Evolutionary conservation across 192 early-diverging fungal species (phyloP).

Genomic region (Funneliformis mosseae): DNA sequence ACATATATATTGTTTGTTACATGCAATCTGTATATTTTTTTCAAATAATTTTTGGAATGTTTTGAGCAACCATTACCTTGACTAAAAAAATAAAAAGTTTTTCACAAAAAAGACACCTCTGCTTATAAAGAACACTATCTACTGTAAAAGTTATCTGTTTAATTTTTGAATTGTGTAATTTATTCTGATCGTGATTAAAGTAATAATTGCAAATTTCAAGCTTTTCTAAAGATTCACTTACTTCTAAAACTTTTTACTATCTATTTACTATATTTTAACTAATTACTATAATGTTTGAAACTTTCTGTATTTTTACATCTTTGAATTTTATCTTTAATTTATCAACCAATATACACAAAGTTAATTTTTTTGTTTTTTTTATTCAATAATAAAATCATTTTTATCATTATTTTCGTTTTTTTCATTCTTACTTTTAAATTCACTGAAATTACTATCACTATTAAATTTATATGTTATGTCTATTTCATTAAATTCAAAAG

Average conservation of each 20-base stretch:
- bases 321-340: not conserved
- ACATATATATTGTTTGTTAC: not conserved
- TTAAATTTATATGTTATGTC: too few species aligned
- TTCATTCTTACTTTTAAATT: too few species aligned
- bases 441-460: too few species aligned
- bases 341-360: not conserved
- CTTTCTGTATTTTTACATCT: not conserved
- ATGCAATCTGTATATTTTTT: not conserved
- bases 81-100: conserved; percentile 12
- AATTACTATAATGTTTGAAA: not conserved
- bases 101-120: not conserved
- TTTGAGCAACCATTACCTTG: not conserved
- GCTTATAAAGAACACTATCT: not conserved
- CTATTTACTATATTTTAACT: not conserved
- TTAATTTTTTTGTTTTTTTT: too few species aligned
- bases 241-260: not conserved
- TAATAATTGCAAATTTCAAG: not conserved
- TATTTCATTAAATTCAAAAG: too few species aligned
- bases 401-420: too few species aligned
- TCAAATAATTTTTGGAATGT: not conserved
- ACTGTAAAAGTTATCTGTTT: not conserved
- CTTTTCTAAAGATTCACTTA: not conserved
- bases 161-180: not conserved
- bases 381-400: too few species aligned
- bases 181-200: not conserved